Evolutionary conservation across 495 filamentous ascomycete genomes (phyloP).

Genomic region (Pseudomonodictys pantanalensis): DNA sequence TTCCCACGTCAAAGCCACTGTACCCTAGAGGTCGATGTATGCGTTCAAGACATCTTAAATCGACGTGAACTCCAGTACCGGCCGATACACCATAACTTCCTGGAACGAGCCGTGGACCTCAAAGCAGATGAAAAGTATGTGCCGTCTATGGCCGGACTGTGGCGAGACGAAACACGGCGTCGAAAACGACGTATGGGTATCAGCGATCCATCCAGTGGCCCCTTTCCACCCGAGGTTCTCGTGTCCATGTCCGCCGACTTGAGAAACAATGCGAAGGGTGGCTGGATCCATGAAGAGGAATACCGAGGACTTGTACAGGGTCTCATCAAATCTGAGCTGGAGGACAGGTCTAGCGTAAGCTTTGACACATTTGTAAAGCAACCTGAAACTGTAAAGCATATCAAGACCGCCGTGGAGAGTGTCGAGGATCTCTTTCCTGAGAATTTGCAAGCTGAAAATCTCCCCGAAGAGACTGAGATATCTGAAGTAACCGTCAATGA

Average conservation of each 20-base stretch:
- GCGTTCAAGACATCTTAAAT: slow-evolving; percentile 85
- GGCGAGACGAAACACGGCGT: slow-evolving; percentile 84
- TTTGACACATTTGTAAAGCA: slow-evolving; percentile 64
- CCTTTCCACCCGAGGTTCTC: slow-evolving; percentile 74
- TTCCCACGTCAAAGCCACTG: slow-evolving; percentile 83
- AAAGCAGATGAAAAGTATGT: slow-evolving; percentile 72
- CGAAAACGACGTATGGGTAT: slow-evolving; percentile 68
- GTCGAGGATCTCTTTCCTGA: slow-evolving; percentile 80
- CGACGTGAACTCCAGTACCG: slow-evolving; percentile 68
- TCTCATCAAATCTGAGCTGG: slow-evolving; percentile 62
- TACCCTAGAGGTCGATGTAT: slow-evolving; percentile 82
- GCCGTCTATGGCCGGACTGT: slow-evolving; percentile 89
- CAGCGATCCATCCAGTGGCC: slow-evolving; percentile 60
- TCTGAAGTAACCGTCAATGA: not conserved
- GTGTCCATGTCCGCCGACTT: slow-evolving; percentile 82
- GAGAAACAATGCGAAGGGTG: slow-evolving; percentile 61
- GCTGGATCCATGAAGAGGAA: slow-evolving; percentile 92
- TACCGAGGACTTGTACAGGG: slow-evolving; percentile 60
- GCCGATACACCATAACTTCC: slow-evolving; percentile 80
- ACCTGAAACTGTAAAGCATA: slow-evolving; percentile 50
- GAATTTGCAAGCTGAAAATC: slow-evolving; percentile 45
- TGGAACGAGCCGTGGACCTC: slow-evolving; percentile 66
- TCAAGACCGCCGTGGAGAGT: slow-evolving; percentile 78
- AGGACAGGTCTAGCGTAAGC: slow-evolving; percentile 48
- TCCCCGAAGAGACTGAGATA: not conserved